Percentiles rank a stretch among this genome's conserved stretches.
Conservation (phyloP, 1,284 basidiomycete species). For the Mycena sp. region DNA sequence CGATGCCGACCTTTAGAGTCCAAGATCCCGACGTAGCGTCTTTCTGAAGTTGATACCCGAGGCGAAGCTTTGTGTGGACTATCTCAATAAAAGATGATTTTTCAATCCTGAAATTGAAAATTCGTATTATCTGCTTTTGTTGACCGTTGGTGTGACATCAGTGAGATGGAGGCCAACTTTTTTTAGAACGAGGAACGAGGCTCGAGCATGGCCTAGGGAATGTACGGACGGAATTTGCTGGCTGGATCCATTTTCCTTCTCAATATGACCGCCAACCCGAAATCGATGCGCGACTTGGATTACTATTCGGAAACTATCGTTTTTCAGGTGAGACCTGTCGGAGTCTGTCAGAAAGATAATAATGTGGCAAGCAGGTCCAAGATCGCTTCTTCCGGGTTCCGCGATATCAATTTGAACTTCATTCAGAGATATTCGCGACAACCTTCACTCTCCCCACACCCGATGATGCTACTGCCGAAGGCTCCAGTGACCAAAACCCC, state of each 20-base stretch:
- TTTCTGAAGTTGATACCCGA: neutral
- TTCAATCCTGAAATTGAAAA: too few relatives aligned
- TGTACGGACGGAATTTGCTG: too few relatives aligned
- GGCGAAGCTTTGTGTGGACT: too few relatives aligned
- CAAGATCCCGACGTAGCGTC: slow-evolving; percentile 8
- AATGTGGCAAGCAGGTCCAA: slow-evolving; percentile 34
- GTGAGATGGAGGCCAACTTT: too few relatives aligned
- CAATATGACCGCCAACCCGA: neutral
- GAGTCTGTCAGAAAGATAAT: neutral
- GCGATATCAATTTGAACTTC: slow-evolving; percentile 34
- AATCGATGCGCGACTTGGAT: neutral
- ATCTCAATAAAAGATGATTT: too few relatives aligned
- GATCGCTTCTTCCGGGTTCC: slow-evolving; percentile 41
- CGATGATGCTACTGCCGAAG: slow-evolving; percentile 31
- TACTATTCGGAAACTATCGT: slow-evolving; percentile 12
- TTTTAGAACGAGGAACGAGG: too few relatives aligned
- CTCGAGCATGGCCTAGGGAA: too few relatives aligned
- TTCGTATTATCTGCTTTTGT: too few relatives aligned
- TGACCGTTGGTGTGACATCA: too few relatives aligned
- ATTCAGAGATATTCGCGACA: slow-evolving; percentile 37
- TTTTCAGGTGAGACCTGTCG: neutral
- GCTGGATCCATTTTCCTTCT: too few relatives aligned
- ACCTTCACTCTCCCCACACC: slow-evolving; percentile 37
- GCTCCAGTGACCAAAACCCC: slow-evolving; percentile 40
- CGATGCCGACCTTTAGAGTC: slow-evolving; percentile 4